Percentiles rank a stretch among this genome's conserved stretches.
Evolutionary conservation across 352 stramenopile genomes (phyloP).

Genomic region (Globisporangium paddicum): DNA sequence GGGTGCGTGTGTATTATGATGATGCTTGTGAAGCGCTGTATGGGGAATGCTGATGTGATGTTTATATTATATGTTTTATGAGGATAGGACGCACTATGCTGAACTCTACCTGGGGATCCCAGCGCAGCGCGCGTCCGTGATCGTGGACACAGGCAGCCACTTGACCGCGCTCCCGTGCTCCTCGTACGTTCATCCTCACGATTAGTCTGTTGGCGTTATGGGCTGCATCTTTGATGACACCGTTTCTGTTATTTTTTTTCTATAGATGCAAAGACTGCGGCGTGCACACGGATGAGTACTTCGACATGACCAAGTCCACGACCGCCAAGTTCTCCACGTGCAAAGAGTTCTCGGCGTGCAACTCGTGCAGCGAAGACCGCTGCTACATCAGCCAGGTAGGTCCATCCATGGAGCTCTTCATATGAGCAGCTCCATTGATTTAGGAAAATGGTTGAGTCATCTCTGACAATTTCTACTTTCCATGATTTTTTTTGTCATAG

Average conservation of each 20-base stretch:
- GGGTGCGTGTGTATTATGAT: conserved; percentile 24
- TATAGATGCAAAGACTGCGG: conserved; percentile 59
- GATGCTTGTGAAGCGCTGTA: not conserved
- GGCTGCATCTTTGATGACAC: not conserved
- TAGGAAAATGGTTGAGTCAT: not conserved
- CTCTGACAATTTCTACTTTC: not conserved
- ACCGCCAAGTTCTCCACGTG: conserved; percentile 69
- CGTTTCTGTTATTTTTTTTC: not conserved
- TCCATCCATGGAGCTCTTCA: not conserved
- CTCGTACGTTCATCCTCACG: conserved; percentile 17
- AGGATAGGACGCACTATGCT: conserved; percentile 72
- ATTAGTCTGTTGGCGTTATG: not conserved
- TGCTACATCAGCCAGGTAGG: conserved; percentile 73
- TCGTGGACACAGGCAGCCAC: conserved; percentile 81
- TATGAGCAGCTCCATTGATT: not conserved
- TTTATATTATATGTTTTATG: not conserved
- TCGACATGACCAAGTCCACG: conserved; percentile 71
- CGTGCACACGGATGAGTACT: conserved; percentile 66
- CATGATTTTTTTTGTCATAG: conserved; percentile 15
- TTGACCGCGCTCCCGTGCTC: conserved; percentile 75
- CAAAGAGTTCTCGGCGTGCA: conserved; percentile 43
- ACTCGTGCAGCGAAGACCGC: conserved; percentile 48
- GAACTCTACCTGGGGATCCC: conserved; percentile 80
- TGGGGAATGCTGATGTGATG: not conserved
- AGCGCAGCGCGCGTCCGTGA: conserved; percentile 78